Percentiles rank a stretch among this genome's conserved stretches.
Evolutionary conservation across 176 grass and related monocot species (phyloP).

Genomic region (Aegilops umbellulata): DNA sequence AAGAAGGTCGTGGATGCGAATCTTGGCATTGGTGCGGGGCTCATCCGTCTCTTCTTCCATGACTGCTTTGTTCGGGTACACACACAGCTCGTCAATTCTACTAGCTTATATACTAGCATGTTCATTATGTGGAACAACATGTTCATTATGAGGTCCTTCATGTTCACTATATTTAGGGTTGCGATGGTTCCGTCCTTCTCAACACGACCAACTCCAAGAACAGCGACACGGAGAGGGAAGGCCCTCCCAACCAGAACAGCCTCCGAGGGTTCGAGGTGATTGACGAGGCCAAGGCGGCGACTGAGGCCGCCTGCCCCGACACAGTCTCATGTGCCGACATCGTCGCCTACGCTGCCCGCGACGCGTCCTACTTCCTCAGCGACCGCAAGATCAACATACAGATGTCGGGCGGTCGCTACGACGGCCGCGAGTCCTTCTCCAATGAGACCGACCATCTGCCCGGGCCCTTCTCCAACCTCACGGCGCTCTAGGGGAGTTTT

Average conservation of each 20-base stretch:
- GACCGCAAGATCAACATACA: background rate
- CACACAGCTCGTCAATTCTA: background rate
- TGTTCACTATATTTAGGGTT: background rate
- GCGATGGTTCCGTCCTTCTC: background rate
- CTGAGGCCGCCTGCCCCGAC: background rate
- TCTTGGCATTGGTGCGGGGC: background rate
- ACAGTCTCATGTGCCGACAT: background rate
- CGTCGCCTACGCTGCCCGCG: background rate
- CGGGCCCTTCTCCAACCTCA: background rate
- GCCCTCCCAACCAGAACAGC: background rate
- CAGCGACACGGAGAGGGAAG: background rate
- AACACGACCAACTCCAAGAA: background rate
- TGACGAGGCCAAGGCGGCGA: background rate
- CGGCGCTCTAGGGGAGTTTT: background rate
- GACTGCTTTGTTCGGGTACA: background rate
- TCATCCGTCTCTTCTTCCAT: background rate
- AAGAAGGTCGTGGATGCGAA: background rate
- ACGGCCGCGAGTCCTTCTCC: background rate
- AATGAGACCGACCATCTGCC: background rate
- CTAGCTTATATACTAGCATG: too few species aligned
- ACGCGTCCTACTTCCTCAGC: background rate
- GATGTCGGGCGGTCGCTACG: background rate
- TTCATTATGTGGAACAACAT: background rate
- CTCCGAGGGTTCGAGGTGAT: background rate
- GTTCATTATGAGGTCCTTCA: background rate